These are phyloP conservation scores for Pleurotus sapidus DNA, from an alignment of 768 basidiomycete genomes.

Conservation along the genomic window DNA sequence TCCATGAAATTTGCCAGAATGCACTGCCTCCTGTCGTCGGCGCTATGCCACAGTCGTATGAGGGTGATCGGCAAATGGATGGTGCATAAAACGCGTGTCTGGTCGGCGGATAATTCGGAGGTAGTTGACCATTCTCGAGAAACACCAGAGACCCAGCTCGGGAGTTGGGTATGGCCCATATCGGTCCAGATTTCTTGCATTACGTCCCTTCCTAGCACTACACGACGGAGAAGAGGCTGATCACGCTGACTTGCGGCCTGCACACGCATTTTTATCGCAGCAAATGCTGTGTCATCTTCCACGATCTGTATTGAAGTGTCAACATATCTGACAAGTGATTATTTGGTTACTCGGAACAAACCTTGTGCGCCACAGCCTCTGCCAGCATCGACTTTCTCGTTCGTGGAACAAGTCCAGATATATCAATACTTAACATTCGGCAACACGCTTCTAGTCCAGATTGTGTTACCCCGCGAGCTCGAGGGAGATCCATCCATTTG, in stretches of 20 bases:
- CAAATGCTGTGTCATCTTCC: background rate
- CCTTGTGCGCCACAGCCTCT: background rate
- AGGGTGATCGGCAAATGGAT: constrained; percentile 25
- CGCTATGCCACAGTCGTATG: constrained; percentile 19
- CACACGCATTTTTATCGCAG: constrained; percentile 6
- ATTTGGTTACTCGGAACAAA: background rate
- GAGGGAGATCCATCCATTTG: too few species aligned
- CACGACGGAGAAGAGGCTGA: background rate
- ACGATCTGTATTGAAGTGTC: background rate
- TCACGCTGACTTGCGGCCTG: background rate
- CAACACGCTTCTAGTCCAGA: too few species aligned
- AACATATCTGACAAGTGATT: background rate
- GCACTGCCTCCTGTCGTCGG: constrained; percentile 12
- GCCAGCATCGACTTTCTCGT: background rate
- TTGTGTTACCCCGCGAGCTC: too few species aligned
- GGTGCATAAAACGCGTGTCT: constrained; percentile 23
- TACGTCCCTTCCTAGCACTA: constrained; percentile 25
- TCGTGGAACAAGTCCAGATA: background rate
- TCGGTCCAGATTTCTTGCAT: constrained; percentile 25
- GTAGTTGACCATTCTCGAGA: constrained; percentile 28
- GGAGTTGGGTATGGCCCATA: constrained; percentile 23
- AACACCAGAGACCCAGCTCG: constrained; percentile 25
- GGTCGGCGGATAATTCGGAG: constrained; percentile 22
- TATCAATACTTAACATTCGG: too few species aligned
- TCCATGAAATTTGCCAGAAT: constrained; percentile 25